phyloP scores from a whole-genome alignment of 2,329 filamentous ascomycete species.

The Fusarium annulatum region DNA sequence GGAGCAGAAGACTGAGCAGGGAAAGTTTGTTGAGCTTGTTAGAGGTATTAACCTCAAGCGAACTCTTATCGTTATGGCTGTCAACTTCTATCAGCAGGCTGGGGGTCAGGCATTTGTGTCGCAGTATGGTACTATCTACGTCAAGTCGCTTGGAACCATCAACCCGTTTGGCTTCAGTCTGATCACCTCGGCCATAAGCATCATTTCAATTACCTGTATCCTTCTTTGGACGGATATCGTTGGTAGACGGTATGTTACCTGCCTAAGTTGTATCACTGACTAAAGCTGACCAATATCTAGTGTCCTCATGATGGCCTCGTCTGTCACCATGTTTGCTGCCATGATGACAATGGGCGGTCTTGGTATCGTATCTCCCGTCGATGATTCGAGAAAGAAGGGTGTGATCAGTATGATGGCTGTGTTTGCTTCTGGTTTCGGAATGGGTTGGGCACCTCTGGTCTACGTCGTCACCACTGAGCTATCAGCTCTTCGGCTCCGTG shows the following conservation, averaged over 20 bases:
- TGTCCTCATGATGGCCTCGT: constrained; percentile 24
- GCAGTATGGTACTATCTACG: constrained; percentile 38
- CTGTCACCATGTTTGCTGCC: constrained; percentile 30
- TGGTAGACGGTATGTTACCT: constrained; percentile 20
- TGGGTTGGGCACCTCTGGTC: constrained; percentile 21
- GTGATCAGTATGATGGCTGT: constrained; percentile 42
- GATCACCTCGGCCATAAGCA: constrained; percentile 38
- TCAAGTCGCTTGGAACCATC: constrained; percentile 37
- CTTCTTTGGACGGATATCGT: constrained; percentile 12
- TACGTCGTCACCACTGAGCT: constrained; percentile 40
- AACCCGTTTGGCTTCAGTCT: constrained; percentile 45
- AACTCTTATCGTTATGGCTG: constrained; percentile 17
- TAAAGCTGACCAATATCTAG: not conserved
- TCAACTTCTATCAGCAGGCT: constrained; percentile 35
- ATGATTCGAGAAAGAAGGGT: constrained; percentile 33
- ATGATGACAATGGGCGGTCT: constrained; percentile 44
- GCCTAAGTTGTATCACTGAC: fast-evolving
- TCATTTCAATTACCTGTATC: not conserved
- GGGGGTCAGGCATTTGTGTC: constrained; percentile 40
- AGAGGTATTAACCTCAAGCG: constrained; percentile 23
- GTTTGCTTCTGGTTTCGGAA: constrained; percentile 27
- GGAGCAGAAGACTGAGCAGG: constrained; percentile 36
- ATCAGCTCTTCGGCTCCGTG: constrained; percentile 28
- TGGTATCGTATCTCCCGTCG: constrained; percentile 25
- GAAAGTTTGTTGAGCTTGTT: constrained; percentile 18